A percentile compares a stretch with the other conserved stretches of the same genome.
phyloP scores from a whole-genome alignment of 805 yeast species.

The Candida namnaoensis region DNA sequence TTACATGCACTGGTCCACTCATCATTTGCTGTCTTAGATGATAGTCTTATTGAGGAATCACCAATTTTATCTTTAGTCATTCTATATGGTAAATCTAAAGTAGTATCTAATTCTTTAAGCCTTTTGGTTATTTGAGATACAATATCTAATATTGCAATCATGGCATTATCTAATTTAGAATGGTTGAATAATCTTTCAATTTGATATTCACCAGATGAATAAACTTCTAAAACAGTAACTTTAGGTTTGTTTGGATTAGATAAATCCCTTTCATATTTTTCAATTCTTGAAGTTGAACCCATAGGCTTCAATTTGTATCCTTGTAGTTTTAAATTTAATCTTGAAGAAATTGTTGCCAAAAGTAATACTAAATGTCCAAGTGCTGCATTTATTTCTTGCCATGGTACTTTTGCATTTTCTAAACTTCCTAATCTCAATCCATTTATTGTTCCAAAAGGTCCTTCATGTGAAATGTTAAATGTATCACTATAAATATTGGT shows the following conservation, averaged over 20 bases:
- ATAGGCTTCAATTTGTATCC: conserved; percentile 67
- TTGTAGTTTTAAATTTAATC: conserved; percentile 44
- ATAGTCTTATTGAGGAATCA: conserved; percentile 63
- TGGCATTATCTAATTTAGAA: conserved; percentile 69
- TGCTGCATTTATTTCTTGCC: conserved; percentile 91
- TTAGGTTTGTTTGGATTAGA: conserved; percentile 24
- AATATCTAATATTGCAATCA: conserved; percentile 69
- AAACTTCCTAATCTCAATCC: conserved; percentile 73
- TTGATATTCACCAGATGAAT: conserved; percentile 66
- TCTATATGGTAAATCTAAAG: conserved; percentile 63
- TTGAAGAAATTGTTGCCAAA: conserved; percentile 51
- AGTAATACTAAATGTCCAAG: conserved; percentile 76
- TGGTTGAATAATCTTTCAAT: conserved; percentile 64
- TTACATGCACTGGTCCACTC: conserved; percentile 92
- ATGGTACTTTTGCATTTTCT: conserved; percentile 55
- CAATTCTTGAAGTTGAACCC: conserved; percentile 78
- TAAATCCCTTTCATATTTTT: conserved; percentile 36
- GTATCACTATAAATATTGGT: conserved; percentile 79
- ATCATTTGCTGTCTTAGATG: conserved; percentile 51
- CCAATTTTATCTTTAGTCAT: conserved; percentile 71
- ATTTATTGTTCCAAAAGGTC: conserved; percentile 81
- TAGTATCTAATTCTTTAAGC: conserved; percentile 35
- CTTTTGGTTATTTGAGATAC: conserved; percentile 24
- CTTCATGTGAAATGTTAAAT: conserved; percentile 77
- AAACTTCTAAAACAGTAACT: conserved; percentile 30